Evolutionary conservation across 768 basidiomycete genomes (phyloP).

Genomic region (Pulveroboletus sp.): DNA sequence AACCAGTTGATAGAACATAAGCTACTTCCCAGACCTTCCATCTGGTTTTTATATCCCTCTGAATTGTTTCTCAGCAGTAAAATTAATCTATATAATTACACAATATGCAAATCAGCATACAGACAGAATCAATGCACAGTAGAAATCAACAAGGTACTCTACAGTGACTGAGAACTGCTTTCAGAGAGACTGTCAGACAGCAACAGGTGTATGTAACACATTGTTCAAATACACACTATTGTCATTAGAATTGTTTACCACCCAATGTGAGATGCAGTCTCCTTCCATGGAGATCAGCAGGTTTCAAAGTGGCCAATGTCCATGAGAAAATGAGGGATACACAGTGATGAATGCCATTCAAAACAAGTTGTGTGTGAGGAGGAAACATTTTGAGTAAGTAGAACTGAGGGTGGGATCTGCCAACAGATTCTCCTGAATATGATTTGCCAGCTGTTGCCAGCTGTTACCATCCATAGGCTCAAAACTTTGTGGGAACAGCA

Average conservation of each 20-base stretch:
- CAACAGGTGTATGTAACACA: no score
- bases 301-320: neutral
- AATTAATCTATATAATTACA: no score
- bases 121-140: no score
- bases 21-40: conserved; percentile 77
- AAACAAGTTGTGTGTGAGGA: neutral
- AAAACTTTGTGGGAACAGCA: neutral
- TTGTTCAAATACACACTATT: no score
- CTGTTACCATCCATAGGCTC: neutral
- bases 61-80: no score
- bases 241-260: neutral
- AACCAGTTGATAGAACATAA: conserved; percentile 86
- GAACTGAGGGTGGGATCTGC: neutral
- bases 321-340: neutral
- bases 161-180: no score
- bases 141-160: no score
- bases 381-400: neutral
- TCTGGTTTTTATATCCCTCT: conserved; percentile 55
- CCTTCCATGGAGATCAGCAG: neutral
- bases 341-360: conserved; percentile 1
- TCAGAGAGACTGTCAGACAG: no score
- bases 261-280: neutral
- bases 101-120: no score
- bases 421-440: neutral
- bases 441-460: neutral